A percentile compares a stretch with the other conserved stretches of the same genome.
Conservation (phyloP, 805 yeast species). For the Zygotorulaspora florentina region DNA sequence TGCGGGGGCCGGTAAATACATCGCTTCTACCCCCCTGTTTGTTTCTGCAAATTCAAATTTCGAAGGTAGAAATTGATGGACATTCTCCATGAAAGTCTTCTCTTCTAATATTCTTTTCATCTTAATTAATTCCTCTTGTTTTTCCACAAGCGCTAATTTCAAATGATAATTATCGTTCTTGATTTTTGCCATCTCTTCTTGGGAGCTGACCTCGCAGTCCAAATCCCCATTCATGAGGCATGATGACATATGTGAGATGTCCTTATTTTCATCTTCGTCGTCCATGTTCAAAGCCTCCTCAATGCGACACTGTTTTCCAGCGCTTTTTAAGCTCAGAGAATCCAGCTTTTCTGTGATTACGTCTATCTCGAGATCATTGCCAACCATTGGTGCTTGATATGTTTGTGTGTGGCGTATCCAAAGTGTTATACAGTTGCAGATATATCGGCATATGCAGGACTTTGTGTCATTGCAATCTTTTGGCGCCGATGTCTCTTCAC, state of each 20-base stretch:
- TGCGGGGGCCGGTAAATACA: not conserved
- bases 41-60: not conserved
- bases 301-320: not conserved
- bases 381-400: not conserved
- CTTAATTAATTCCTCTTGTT: conserved; percentile 16
- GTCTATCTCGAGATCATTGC: not conserved
- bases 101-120: conserved; percentile 9
- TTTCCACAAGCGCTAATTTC: conserved; percentile 21
- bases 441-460: no score
- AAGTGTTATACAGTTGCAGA: no score
- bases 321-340: not conserved
- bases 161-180: conserved; percentile 26
- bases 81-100: conserved; percentile 6
- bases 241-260: conserved; percentile 5
- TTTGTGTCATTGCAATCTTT: no score
- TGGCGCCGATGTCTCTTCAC: no score
- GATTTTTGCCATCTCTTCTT: conserved; percentile 13
- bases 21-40: not conserved
- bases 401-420: no score
- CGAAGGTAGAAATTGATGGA: conserved; percentile 3
- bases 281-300: not conserved
- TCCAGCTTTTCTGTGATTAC: not conserved
- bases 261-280: conserved; percentile 4
- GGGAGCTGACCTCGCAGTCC: not conserved
- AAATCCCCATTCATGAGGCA: not conserved